Conservation (phyloP, 805 yeast species). For the Wickerhamomyces alni region DNA sequence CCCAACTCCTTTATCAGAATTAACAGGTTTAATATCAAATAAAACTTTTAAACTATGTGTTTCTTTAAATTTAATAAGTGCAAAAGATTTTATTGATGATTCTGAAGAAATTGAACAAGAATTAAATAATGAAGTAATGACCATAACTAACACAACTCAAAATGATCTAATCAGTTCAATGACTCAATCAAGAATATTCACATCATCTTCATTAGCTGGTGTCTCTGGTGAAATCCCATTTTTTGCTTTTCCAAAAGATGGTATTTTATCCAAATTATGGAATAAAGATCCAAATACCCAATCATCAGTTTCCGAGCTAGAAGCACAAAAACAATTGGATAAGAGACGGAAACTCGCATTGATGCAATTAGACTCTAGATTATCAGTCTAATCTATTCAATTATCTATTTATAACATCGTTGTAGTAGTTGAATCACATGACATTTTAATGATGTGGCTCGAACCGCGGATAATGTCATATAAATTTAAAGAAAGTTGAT, state of each 20-base stretch:
- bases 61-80: conserved; percentile 21
- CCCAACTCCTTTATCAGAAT: conserved; percentile 32
- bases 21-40: conserved; percentile 20
- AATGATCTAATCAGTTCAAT: conserved; percentile 24
- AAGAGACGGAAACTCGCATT: conserved; percentile 36
- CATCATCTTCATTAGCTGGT: conserved; percentile 35
- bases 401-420: no score
- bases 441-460: background rate
- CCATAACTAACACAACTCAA: conserved; percentile 9
- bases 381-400: background rate
- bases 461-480: no score
- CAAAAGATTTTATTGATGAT: conserved; percentile 16
- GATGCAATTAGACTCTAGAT: conserved; percentile 28
- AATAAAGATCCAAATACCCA: background rate
- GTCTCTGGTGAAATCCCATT: conserved; percentile 30
- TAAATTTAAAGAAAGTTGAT: no score
- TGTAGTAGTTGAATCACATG: no score
- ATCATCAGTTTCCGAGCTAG: conserved; percentile 1
- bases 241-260: conserved; percentile 19
- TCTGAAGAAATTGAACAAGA: conserved; percentile 15
- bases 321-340: conserved; percentile 22
- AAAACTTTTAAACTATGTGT: conserved; percentile 21
- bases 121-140: conserved; percentile 16
- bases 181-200: conserved; percentile 32
- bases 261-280: conserved; percentile 4